Conservation (phyloP, 306 rosid genomes). For the Ceratonia siliqua region DNA sequence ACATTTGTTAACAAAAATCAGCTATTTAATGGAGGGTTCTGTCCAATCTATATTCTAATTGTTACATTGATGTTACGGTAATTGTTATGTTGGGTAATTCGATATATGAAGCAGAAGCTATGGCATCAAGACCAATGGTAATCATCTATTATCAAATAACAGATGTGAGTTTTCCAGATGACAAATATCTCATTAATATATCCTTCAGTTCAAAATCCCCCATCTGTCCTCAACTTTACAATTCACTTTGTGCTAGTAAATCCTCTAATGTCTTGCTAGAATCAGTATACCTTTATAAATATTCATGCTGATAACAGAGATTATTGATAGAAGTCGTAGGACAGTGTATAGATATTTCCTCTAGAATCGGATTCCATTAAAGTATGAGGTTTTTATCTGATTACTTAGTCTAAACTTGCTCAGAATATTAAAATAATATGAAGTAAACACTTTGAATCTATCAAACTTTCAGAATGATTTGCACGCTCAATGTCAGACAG, state of each 20-base stretch:
- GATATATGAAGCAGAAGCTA: background rate
- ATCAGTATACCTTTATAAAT: background rate
- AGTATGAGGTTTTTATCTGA: background rate
- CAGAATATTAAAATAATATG: background rate
- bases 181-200: background rate
- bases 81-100: background rate
- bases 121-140: no score
- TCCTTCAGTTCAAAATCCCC: background rate
- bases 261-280: background rate
- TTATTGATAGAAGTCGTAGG: background rate
- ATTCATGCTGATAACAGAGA: background rate
- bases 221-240: background rate
- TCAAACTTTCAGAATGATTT: background rate
- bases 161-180: no score
- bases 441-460: background rate
- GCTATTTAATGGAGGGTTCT: background rate
- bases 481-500: background rate
- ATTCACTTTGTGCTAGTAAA: no score
- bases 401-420: background rate
- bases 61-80: background rate
- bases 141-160: no score
- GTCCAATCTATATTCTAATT: background rate
- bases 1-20: background rate
- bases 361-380: background rate
- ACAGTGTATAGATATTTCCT: background rate